Evolutionary conservation across 495 filamentous ascomycete species (phyloP), one percentile per base, ranked within the genome.

Genomic region (Podospora anserina): DNA sequence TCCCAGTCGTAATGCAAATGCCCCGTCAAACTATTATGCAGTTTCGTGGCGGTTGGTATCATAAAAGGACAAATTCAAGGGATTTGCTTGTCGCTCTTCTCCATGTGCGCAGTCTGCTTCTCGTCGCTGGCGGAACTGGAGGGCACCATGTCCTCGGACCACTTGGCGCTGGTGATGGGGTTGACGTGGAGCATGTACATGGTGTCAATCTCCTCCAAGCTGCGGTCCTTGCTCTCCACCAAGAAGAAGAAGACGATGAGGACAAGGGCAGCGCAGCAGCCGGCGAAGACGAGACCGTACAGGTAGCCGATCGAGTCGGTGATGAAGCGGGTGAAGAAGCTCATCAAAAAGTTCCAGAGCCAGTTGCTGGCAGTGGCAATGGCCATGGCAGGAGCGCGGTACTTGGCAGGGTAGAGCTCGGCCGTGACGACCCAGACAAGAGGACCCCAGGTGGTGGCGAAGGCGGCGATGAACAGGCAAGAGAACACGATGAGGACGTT

Each of bases 211-310:
- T 86, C 82, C 72, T 86, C 84, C 16, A 86, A 68, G 39, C 74
- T 78, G 18, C 85, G 79, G 69, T 86, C 85, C 75, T 86, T 86
- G 72, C 82, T 84, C 77, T 86, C 83, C 18, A 86, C 83, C 26
- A 86, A 66, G 74, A 87, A 96, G 83, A 96, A 92, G 81, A 90
- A 96, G 61, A 93, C 89, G 65, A 93, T 82, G n/a, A 89, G 69
- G 19, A 88, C 83, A n/a, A 87, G 88, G 9, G 82, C 82, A 65
- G 88, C 83, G 72, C 85, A 89, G 82, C 89, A 93, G 2, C 81
- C 88, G 1, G 89, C 91, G 75, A 96, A 96, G 67, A 97, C 87
- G 76, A 94, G 89, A 16, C 93, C 92, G 78, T 95, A 96, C 65
- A 84, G 84, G 77, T 91, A 96, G 76, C 89, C 84, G 71, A 97